phyloP scores from a whole-genome alignment of 371 early-diverging fungal genomes.

The Mortierella sp. region DNA sequence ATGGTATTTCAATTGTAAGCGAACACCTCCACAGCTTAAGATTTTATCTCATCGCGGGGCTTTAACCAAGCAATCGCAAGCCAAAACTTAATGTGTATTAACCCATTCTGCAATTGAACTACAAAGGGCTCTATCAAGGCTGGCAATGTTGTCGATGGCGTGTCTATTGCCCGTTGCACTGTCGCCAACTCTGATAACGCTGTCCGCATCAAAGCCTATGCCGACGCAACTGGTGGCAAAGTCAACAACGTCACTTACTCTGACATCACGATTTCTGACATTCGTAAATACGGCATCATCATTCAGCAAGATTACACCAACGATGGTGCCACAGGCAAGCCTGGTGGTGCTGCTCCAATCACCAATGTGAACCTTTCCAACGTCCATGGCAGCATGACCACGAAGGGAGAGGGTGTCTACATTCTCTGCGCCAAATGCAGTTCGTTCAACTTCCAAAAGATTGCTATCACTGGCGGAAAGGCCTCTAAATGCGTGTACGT shows the following conservation, averaged over 20 bases:
- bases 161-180: constrained; percentile 30
- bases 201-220: constrained; percentile 56
- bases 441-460: constrained; percentile 41
- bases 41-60: no score
- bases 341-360: constrained; percentile 44
- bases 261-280: constrained; percentile 36
- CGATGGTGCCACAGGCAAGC: constrained; percentile 52
- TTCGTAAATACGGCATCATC: constrained; percentile 43
- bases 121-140: constrained; percentile 45
- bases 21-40: neutral
- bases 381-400: constrained; percentile 29
- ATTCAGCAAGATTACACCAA: constrained; percentile 58
- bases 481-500: constrained; percentile 35
- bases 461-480: constrained; percentile 27
- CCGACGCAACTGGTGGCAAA: constrained; percentile 43
- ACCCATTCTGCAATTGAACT: constrained; percentile 2
- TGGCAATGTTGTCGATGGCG: constrained; percentile 37
- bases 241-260: constrained; percentile 53
- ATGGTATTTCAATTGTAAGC: constrained; percentile 55
- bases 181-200: constrained; percentile 41
- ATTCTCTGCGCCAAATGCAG: constrained; percentile 44
- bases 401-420: constrained; percentile 19
- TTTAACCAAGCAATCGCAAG: no score
- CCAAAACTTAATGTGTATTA: neutral
- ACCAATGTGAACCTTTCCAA: constrained; percentile 35